These are phyloP conservation scores for Phytopythium vexans DNA, from an alignment of 352 stramenopile species.

Conservation along the genomic window DNA sequence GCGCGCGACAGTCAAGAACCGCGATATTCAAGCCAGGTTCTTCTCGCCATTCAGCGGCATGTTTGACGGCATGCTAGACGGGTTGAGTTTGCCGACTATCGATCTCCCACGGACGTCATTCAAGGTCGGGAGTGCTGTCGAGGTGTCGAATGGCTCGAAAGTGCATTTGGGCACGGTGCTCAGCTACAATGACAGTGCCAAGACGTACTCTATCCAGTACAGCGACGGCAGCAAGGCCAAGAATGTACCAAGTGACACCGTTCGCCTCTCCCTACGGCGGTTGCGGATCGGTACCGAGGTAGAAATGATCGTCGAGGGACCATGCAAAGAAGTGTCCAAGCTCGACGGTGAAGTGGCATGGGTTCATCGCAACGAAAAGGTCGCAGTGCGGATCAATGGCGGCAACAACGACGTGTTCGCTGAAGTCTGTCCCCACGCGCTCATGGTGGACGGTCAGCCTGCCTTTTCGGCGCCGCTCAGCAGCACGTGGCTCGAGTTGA, in stretches of 20 bases:
- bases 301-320: constrained; percentile 70
- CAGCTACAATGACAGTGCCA: constrained; percentile 34
- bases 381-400: constrained; percentile 54
- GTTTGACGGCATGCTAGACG: constrained; percentile 23
- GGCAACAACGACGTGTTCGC: constrained; percentile 70
- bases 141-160: constrained; percentile 38
- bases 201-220: constrained; percentile 56
- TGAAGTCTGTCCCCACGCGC: constrained; percentile 55
- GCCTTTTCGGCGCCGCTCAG: constrained; percentile 59
- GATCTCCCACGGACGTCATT: constrained; percentile 29
- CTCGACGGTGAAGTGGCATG: constrained; percentile 68
- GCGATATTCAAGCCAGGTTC: constrained; percentile 43
- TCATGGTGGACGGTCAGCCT: constrained; percentile 61
- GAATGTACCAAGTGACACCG: constrained; percentile 39
- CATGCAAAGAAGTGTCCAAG: constrained; percentile 68
- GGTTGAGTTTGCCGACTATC: constrained; percentile 30
- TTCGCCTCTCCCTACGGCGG: constrained; percentile 51
- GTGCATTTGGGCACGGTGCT: constrained; percentile 46
- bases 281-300: constrained; percentile 63
- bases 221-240: constrained; percentile 61
- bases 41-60: constrained; percentile 32
- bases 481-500: constrained; percentile 57
- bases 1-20: constrained; percentile 43
- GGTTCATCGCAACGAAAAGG: constrained; percentile 71
- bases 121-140: constrained; percentile 40